phyloP scores from a whole-genome alignment of 257 asterid genomes.

The Marsdenia floribunda region DNA sequence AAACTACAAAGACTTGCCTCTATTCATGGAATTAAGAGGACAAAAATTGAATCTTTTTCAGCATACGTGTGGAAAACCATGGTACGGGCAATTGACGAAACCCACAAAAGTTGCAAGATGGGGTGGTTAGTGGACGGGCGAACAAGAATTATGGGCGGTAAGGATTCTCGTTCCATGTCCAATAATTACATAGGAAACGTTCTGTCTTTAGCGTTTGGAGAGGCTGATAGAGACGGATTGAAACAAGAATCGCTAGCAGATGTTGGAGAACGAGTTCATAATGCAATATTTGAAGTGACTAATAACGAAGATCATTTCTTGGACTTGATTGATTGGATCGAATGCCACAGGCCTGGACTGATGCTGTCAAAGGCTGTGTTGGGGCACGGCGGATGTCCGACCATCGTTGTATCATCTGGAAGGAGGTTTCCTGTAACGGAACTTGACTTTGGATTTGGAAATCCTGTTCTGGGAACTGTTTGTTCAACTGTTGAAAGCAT shows the following conservation, averaged over 20 bases:
- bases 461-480: conserved; percentile 48
- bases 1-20: conserved; percentile 32
- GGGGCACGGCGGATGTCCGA: conserved; percentile 31
- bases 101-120: conserved; percentile 36
- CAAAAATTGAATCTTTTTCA: conserved; percentile 54
- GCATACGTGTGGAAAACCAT: conserved; percentile 54
- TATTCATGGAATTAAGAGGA: conserved; percentile 26
- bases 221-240: conserved; percentile 19
- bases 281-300: conserved; percentile 30
- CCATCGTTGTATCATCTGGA: conserved; percentile 48
- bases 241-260: conserved; percentile 30
- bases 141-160: conserved; percentile 21
- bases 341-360: conserved; percentile 52
- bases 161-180: conserved; percentile 19
- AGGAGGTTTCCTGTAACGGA: conserved; percentile 52
- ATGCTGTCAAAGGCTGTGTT: conserved; percentile 47
- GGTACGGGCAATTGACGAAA: conserved; percentile 28
- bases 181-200: conserved; percentile 49
- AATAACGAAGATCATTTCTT: conserved; percentile 41
- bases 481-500: conserved; percentile 45
- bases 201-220: conserved; percentile 42
- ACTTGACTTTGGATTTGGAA: conserved; percentile 58
- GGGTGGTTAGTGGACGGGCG: conserved; percentile 62
- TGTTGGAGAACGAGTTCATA: conserved; percentile 29
- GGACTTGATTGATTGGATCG: conserved; percentile 60